Conservation (phyloP, 1,284 basidiomycete species). For the Exsudoporus floridanus region DNA sequence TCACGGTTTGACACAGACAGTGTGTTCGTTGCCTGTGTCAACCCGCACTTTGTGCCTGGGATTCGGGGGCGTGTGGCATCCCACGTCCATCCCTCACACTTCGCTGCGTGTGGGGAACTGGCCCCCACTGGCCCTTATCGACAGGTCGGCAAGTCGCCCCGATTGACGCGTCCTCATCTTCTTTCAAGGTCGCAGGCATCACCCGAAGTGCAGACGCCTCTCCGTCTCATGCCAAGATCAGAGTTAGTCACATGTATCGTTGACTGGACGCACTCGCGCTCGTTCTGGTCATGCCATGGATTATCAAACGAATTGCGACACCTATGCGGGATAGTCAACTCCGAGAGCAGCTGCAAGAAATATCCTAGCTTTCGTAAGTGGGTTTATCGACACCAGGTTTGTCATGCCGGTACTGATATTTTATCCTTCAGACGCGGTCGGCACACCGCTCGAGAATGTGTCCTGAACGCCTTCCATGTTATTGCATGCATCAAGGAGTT, state of each 20-base stretch:
- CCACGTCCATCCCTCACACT: constrained; percentile 21
- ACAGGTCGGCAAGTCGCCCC: not conserved
- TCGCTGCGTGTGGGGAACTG: constrained; percentile 30
- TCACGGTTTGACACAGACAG: constrained; percentile 1
- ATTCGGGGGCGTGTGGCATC: constrained; percentile 25
- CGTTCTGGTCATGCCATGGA: constrained; percentile 30
- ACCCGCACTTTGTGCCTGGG: constrained; percentile 13
- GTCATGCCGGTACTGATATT: not conserved
- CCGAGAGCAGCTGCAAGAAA: constrained; percentile 26
- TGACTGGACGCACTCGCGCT: constrained; percentile 26
- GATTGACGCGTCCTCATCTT: constrained; percentile 1
- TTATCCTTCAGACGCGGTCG: constrained; percentile 45
- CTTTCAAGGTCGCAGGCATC: not conserved
- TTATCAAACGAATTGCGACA: constrained; percentile 23
- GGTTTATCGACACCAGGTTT: not conserved
- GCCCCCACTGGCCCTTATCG: constrained; percentile 9
- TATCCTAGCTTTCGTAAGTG: constrained; percentile 30
- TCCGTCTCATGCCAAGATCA: constrained; percentile 20
- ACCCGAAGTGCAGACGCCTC: not conserved
- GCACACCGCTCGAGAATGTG: constrained; percentile 45
- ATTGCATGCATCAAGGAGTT: constrained; percentile 60
- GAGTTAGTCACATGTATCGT: constrained; percentile 25
- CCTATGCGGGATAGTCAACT: constrained; percentile 23
- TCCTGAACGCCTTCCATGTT: constrained; percentile 54
- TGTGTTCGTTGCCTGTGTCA: constrained; percentile 15